Evolutionary conservation across 176 grass and related monocot genomes (phyloP), one percentile per base, ranked within the genome.

Genomic region (Musa schizocarpa): DNA sequence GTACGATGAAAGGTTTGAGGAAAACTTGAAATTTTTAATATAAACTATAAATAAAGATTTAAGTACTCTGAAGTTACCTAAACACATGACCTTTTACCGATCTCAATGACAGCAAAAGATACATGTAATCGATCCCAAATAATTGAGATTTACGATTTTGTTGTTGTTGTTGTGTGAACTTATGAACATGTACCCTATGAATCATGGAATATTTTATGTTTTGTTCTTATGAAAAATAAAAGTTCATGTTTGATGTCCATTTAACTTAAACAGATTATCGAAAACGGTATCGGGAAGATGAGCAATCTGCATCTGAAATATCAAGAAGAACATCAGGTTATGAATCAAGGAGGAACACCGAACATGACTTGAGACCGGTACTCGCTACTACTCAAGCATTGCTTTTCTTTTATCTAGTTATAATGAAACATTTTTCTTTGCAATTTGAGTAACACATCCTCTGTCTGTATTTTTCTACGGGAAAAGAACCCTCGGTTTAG

Each of bases 401-500:
- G 34, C 34, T 43, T 43, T 43, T 43, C 34, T 43, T 43, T 43
- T 43, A 43, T 43, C 0, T 43, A 43, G 0, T 43, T 55, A 20
- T 10, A 1, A 65, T 81, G 43, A 24, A n/a, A 34, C 6, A 10
- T 29, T 76, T 51, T 56, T 56, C 2, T 1, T 16, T 56, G 14
- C 13, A 14, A 4, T 12, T 12, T 43, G 34, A 27, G 0, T 21
- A 27, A 1, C 17, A 50, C n/a, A 11, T 49, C 14, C 12, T 3
- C 2, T 29, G 53, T 19, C 64, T 43, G 4, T 5, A 43, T 43
- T 43, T 65, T 65, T 43, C 34, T 43, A 5, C 66, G 92, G 95
- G 95, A 93, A 69, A 99, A 89, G 74, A 94, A 99, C 78, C 88
- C 95, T 53, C 86, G 90, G 21, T 99, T 99, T 23, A 82, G 90